Conservation (phyloP, 208 protist species). For the Trypanosoma conorhini region DNA sequence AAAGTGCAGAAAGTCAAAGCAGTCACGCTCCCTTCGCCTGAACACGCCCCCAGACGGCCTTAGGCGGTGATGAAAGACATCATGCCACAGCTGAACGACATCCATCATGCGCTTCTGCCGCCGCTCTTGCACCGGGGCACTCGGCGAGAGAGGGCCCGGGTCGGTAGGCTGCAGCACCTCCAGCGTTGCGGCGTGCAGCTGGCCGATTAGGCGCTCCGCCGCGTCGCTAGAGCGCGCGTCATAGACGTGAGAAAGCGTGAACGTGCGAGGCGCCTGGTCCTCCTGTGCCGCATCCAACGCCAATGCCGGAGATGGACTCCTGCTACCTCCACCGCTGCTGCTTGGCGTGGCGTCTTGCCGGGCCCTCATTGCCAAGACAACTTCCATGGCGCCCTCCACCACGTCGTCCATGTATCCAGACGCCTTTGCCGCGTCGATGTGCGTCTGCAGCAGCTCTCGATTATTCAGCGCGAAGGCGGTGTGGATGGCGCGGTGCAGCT, state of each 20-base stretch:
- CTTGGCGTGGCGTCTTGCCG: conserved; percentile 2
- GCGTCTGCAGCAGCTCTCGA: conserved; percentile 32
- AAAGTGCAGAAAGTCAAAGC: conserved; percentile 34
- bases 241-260: conserved; percentile 11
- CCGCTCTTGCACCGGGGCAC: neutral
- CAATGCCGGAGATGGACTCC: neutral
- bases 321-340: neutral
- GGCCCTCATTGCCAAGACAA: conserved; percentile 10
- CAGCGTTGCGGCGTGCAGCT: conserved; percentile 2
- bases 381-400: conserved; percentile 27
- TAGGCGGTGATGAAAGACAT: conserved; percentile 34
- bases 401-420: conserved; percentile 33
- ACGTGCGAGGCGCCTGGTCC: neutral
- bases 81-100: conserved; percentile 34
- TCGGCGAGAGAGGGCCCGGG: too few relatives aligned
- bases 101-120: conserved; percentile 5
- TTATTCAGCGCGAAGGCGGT: conserved; percentile 42
- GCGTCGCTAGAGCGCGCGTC: conserved; percentile 1
- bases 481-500: conserved; percentile 37
- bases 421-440: conserved; percentile 29
- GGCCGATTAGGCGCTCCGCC: conserved; percentile 7
- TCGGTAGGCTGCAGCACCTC: neutral
- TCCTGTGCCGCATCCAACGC: neutral
- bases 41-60: conserved; percentile 32
- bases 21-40: conserved; percentile 22